phyloP scores from a whole-genome alignment of 2,329 filamentous ascomycete species.

The Salinomyces thailandicus region DNA sequence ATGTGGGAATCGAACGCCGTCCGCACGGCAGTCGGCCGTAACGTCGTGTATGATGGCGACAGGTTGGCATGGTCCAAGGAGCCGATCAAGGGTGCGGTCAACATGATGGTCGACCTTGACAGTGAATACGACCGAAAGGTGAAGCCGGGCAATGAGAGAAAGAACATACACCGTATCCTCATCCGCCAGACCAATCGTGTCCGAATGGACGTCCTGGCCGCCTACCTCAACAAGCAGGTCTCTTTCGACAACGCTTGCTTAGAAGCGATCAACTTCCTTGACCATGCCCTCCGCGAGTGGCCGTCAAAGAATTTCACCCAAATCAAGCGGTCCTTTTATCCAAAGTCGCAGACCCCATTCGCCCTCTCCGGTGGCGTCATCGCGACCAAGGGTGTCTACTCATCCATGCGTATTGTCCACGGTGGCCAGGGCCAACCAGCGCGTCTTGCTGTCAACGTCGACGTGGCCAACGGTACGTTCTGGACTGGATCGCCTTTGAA shows the following conservation, averaged over 20 bases:
- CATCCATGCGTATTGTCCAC: conserved; percentile 68
- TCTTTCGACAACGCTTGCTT: conserved; percentile 57
- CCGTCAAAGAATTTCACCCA: conserved; percentile 57
- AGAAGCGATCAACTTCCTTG: conserved; percentile 79
- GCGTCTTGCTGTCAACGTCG: conserved; percentile 67
- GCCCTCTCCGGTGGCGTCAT: conserved; percentile 57
- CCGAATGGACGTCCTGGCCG: conserved; percentile 53
- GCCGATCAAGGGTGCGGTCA: conserved; percentile 23
- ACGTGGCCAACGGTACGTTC: conserved; percentile 86
- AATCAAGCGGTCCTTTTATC: conserved; percentile 79
- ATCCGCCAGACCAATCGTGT: conserved; percentile 58
- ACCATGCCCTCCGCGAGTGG: conserved; percentile 75
- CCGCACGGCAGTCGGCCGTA: conserved; percentile 43
- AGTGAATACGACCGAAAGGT: conserved; percentile 43
- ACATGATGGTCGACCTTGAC: conserved; percentile 61
- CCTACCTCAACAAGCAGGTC: conserved; percentile 53
- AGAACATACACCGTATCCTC: conserved; percentile 48
- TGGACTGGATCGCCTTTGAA: conserved; percentile 46
- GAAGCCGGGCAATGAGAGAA: conserved; percentile 17
- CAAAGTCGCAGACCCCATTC: conserved; percentile 37
- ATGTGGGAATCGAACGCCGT: conserved; percentile 60
- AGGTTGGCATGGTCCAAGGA: conserved; percentile 68
- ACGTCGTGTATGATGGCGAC: conserved; percentile 71
- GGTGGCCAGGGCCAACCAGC: conserved; percentile 41
- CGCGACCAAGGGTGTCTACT: conserved; percentile 81